Evolutionary conservation across 257 asterid genomes (phyloP).

Genomic region (Cynanchum wilfordii): DNA sequence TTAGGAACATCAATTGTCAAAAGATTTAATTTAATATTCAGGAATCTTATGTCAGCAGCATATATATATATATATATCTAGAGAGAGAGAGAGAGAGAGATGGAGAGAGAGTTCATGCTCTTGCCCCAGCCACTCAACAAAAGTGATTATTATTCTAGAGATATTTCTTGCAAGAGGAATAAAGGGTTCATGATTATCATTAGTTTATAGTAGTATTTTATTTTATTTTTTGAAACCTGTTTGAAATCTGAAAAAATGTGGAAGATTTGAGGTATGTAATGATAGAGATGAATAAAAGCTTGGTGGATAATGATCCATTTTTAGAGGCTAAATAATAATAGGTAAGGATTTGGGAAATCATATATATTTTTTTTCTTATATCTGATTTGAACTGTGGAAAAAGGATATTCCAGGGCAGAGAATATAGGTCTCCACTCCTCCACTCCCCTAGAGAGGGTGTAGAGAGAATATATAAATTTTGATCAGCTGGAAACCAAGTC

Average conservation of each 20-base stretch:
- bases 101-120: neutral
- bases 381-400: neutral
- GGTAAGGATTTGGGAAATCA: neutral
- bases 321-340: neutral
- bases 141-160: neutral
- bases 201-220: neutral
- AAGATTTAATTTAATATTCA: neutral
- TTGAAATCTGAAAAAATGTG: conserved; percentile 3
- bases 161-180: neutral
- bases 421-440: neutral
- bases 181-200: neutral
- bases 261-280: neutral
- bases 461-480: neutral
- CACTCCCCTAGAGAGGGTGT: neutral
- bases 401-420: neutral
- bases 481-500: conserved; percentile 1
- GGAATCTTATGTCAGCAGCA: neutral
- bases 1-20: neutral
- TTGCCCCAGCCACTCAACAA: neutral
- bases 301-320: neutral
- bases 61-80: no score
- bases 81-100: no score
- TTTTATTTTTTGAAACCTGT: neutral
- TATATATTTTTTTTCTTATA: no score
- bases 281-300: neutral